phyloP scores from a whole-genome alignment of 148 eudicot genomes.

The Rhododendron williamsianum region DNA sequence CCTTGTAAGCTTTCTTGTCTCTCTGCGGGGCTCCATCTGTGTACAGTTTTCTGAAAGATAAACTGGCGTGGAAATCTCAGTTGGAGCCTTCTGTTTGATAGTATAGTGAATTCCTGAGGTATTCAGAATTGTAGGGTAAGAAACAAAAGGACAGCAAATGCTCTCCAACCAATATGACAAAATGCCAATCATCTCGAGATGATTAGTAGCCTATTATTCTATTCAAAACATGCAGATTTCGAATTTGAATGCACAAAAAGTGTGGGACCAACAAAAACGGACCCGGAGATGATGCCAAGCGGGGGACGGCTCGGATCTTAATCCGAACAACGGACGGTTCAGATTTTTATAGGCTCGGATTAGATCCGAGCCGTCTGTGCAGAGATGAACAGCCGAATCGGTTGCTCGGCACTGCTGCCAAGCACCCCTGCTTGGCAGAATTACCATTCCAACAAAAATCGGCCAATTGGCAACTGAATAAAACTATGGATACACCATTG shows the following conservation, averaged over 20 bases:
- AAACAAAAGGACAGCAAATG: background rate
- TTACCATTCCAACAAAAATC: background rate
- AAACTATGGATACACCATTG: too few species aligned
- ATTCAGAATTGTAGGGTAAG: background rate
- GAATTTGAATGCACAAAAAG: background rate
- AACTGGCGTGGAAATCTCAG: background rate
- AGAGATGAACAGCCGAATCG: too few species aligned
- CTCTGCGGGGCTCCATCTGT: background rate
- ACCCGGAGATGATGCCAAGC: too few species aligned
- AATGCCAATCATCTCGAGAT: constrained; percentile 11
- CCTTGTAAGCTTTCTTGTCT: background rate
- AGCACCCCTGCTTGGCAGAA: too few species aligned
- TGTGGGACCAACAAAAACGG: background rate
- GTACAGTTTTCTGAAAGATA: background rate
- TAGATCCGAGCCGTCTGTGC: too few species aligned
- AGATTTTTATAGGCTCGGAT: too few species aligned
- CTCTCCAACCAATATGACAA: constrained; percentile 8
- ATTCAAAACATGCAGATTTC: too few species aligned
- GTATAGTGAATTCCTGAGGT: background rate
- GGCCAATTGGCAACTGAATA: background rate
- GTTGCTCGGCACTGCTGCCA: rapidly evolving
- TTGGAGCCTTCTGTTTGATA: constrained; percentile 14
- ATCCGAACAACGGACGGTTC: too few species aligned
- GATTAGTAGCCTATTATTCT: background rate
- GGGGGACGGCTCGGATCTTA: too few species aligned